Percentiles rank a stretch among this genome's conserved stretches.
Conservation (phyloP, 495 filamentous ascomycete species). For the Extremus antarcticus region DNA sequence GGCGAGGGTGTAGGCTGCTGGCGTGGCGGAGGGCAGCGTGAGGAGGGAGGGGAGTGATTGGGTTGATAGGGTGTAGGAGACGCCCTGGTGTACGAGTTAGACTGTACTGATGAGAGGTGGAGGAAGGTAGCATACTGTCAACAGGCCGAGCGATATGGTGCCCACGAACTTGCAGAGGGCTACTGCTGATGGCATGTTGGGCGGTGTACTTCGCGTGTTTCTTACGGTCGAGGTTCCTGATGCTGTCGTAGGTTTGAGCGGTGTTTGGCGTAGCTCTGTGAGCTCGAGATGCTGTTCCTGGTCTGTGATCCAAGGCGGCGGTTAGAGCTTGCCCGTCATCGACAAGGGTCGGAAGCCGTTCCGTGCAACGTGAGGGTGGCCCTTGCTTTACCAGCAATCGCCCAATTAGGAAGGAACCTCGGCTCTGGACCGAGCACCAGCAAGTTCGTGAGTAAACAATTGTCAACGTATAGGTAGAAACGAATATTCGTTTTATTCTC, state of each 20-base stretch:
- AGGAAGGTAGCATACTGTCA: slow-evolving; percentile 54
- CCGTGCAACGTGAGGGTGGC: not conserved
- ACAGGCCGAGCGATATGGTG: slow-evolving; percentile 70
- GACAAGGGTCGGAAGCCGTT: no score
- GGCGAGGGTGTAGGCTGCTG: slow-evolving; percentile 53
- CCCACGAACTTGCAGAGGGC: slow-evolving; percentile 80
- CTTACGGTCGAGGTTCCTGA: no score
- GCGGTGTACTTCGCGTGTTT: no score
- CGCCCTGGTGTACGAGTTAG: slow-evolving; percentile 46
- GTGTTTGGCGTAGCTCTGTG: no score
- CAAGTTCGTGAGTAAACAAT: no score
- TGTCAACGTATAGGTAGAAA: no score
- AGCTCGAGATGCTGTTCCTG: not conserved
- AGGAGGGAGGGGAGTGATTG: slow-evolving; percentile 67
- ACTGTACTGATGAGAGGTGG: slow-evolving; percentile 15
- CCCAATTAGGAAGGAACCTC: not conserved
- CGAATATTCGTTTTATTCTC: no score
- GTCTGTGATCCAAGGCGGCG: not conserved
- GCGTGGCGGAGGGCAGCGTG: slow-evolving; percentile 58
- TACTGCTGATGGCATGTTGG: slow-evolving; percentile 56
- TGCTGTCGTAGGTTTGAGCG: no score
- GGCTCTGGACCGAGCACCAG: not conserved
- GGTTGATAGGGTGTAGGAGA: slow-evolving; percentile 67
- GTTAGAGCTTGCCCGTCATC: not conserved
- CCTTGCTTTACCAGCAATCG: not conserved